A percentile compares a stretch with the other conserved stretches of the same genome.
Conservation (phyloP, 179 eudicot genomes). For the Spinacia oleracea region DNA sequence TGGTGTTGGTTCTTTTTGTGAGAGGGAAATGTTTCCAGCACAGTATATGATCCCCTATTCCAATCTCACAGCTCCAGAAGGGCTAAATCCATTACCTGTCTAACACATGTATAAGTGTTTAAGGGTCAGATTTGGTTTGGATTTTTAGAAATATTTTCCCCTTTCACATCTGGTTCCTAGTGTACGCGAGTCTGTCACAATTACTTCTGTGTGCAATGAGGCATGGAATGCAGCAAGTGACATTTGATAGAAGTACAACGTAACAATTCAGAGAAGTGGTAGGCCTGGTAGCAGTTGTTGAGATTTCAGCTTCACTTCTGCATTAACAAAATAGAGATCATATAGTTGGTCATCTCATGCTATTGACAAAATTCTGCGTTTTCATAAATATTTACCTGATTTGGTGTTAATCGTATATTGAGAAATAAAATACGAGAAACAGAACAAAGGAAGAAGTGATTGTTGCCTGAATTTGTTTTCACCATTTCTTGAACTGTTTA, state of each 20-base stretch:
- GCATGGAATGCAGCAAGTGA: neutral
- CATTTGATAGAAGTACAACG: neutral
- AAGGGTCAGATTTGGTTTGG: neutral
- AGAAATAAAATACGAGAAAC: neutral
- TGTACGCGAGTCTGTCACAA: neutral
- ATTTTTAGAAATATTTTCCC: neutral
- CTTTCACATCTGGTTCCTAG: neutral
- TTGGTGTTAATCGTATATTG: neutral
- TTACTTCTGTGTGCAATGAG: neutral
- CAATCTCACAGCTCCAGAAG: too few relatives aligned
- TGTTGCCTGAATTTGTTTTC: conserved; percentile 10
- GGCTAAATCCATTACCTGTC: neutral
- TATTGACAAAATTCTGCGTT: neutral
- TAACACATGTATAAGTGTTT: neutral
- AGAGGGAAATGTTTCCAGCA: neutral
- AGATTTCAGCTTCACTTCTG: neutral
- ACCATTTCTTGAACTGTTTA: neutral
- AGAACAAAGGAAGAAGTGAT: conserved; percentile 5
- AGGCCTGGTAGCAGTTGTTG: neutral
- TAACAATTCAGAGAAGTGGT: neutral
- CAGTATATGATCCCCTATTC: neutral
- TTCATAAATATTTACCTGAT: neutral
- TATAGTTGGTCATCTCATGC: neutral
- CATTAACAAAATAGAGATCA: neutral
- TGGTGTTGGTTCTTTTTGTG: neutral